Evolutionary conservation across 1,284 basidiomycete genomes (phyloP), one percentile per base, ranked within the genome.

Genomic region (Tranzscheliella williamsii): DNA sequence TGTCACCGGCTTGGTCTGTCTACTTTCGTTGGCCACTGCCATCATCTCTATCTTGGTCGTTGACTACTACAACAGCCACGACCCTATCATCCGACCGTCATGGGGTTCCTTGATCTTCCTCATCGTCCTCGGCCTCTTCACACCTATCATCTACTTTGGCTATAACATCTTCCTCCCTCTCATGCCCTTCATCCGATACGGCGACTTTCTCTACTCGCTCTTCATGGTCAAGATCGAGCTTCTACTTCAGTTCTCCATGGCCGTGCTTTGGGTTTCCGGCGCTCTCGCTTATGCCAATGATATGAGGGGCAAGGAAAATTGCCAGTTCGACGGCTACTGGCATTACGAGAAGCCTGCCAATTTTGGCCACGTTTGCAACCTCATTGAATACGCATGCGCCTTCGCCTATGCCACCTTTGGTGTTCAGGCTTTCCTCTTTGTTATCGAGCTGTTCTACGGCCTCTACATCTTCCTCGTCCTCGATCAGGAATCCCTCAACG

Each of bases 401-500:
- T 61, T 79, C 17, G 69, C 72, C 2, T 79, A 77, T 38, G 73
- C 77, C 17, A 78, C 78, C 1, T 79, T 79, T 43, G 78, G 78
- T 12, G 48, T 78, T 2, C 70, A 76, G 47, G 67, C 57, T 1
- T 42, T 68, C 13, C 66, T 78, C 18, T 74, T 70, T 30, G 61
- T 58, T 18, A 49, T 77, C 42, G 73, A 74, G 44, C 15, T 50
- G 9, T 30, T 69, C 4, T 61, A 73, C 35, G 66, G 58, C 9
- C 27, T 64, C 18, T 79, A 79, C 66, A 74, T 72, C 46, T 77
- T 79, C 48, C 65, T 79, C 12, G 73, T 72, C 45, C 54, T 79
- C 33, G 78, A 79, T 33, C 78, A 79, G 48, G 78, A 79, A 85
- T 88, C 48, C 4, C 38, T 76, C 89, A 73, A 69, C 48, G 75